Percentiles rank a stretch among this genome's conserved stretches.
Evolutionary conservation across 352 stramenopile species (phyloP).

Genomic region (Peronospora farinosa): DNA sequence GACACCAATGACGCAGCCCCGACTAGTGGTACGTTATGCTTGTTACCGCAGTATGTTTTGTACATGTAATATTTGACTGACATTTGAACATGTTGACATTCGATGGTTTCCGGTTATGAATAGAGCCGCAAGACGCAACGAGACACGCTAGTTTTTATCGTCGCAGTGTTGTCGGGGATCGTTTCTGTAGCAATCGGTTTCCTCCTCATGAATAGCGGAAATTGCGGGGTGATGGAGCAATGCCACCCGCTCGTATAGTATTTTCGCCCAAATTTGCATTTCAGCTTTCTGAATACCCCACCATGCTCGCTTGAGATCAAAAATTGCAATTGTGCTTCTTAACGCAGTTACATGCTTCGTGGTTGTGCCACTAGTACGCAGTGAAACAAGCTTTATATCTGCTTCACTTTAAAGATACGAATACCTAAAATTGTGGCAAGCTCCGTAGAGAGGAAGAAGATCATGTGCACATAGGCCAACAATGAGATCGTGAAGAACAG

Average conservation of each 20-base stretch:
- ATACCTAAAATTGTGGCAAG: slow-evolving; percentile 71
- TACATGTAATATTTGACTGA: background rate
- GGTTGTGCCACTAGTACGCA: too few relatives aligned
- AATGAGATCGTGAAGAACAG: slow-evolving; percentile 75
- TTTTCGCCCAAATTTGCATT: slow-evolving; percentile 12
- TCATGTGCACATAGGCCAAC: slow-evolving; percentile 71
- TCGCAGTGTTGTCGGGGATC: slow-evolving; percentile 26
- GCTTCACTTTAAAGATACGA: slow-evolving; percentile 79
- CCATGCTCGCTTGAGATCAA: slow-evolving; percentile 1
- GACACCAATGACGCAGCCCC: slow-evolving; percentile 31
- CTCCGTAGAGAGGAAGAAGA: slow-evolving; percentile 74
- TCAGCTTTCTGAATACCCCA: background rate
- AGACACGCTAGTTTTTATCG: slow-evolving; percentile 21
- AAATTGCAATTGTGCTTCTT: slow-evolving; percentile 4
- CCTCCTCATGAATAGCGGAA: slow-evolving; percentile 29
- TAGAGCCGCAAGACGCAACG: slow-evolving; percentile 29
- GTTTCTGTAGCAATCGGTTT: slow-evolving; percentile 28
- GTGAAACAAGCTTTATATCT: slow-evolving; percentile 21
- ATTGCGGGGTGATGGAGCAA: slow-evolving; percentile 32
- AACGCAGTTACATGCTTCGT: slow-evolving; percentile 6
- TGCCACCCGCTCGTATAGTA: slow-evolving; percentile 53
- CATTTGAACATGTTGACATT: slow-evolving; percentile 2
- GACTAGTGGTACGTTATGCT: slow-evolving; percentile 38
- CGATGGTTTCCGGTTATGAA: slow-evolving; percentile 2
- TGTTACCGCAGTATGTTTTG: background rate